These are phyloP conservation scores for Atkinsonella hypoxylon DNA, from an alignment of 2,329 filamentous ascomycete genomes.

Conservation along the genomic window DNA sequence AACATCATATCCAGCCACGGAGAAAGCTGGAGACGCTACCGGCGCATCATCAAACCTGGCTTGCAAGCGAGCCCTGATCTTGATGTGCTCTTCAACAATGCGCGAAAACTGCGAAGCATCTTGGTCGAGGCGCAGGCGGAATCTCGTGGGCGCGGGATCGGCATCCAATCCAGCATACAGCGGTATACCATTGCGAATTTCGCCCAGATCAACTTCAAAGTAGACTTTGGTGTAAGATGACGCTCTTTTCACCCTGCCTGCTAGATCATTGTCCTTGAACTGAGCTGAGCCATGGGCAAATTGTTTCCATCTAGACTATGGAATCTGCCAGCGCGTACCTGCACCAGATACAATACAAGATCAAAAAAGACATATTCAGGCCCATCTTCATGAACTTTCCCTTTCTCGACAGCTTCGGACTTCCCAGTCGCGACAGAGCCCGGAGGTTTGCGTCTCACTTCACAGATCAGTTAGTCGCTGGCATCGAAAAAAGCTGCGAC, in stretches of 20 bases:
- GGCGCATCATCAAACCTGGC: slow-evolving; percentile 23
- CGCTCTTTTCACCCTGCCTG: background rate
- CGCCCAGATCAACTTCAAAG: slow-evolving; percentile 18
- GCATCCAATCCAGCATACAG: slow-evolving; percentile 22
- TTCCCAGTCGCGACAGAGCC: slow-evolving; percentile 17
- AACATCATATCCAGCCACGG: slow-evolving; percentile 28
- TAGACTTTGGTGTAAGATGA: slow-evolving; percentile 13
- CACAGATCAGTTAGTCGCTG: slow-evolving; percentile 12
- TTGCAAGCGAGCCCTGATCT: slow-evolving; percentile 18
- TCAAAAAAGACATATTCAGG: slow-evolving; percentile 22
- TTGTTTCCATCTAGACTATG: slow-evolving; percentile 11
- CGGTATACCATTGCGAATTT: slow-evolving; percentile 25
- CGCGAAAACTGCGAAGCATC: slow-evolving; percentile 14
- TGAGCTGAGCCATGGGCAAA: too few species aligned
- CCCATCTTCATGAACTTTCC: slow-evolving; percentile 24
- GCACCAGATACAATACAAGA: slow-evolving; percentile 13
- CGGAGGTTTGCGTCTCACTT: slow-evolving; percentile 16
- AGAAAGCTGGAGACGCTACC: slow-evolving; percentile 23
- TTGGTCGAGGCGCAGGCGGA: slow-evolving; percentile 18
- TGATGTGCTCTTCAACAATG: slow-evolving; percentile 14
- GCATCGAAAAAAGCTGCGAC: slow-evolving; percentile 9
- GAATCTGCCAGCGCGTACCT: slow-evolving; percentile 11
- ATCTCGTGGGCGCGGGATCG: slow-evolving; percentile 11
- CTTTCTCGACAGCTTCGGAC: slow-evolving; percentile 15
- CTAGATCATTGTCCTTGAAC: background rate